Evolutionary conservation across 768 basidiomycete genomes (phyloP), one percentile per base, ranked within the genome.

Genomic region (Tulasnella sp.): DNA sequence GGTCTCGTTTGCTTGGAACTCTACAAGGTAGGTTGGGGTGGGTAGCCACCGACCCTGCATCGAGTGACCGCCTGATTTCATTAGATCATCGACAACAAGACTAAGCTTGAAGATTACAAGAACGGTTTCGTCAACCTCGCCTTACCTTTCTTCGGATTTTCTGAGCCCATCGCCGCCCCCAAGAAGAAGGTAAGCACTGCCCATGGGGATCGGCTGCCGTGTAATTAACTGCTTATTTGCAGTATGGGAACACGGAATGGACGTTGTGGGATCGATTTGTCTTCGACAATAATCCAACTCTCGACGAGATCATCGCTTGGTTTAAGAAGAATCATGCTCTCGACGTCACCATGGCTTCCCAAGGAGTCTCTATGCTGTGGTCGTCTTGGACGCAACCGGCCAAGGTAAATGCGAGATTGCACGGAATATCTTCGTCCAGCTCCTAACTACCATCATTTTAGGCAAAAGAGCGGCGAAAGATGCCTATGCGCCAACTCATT

Each of bases 71-170:
- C 6, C 74, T 18, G n/a, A 46, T 0, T 67, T 37, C 44, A 18
- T 1, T 80, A 98, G 96, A 88, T 99, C 83, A 96, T 99, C 81
- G 98, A 98, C 83, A 92, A 92, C 79, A 99, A 99, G 89, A 91
- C 87, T 82, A 93, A 94, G 83, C 86, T 99, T 18, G 98, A 99
- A 81, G 89, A 92, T 71, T 99, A 94, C 89, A 98, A 98, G 89
- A 99, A 99, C 82, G 97, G 96, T 51, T 99, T 99, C 84, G 90
- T 99, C 82, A 99, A 99, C 85, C 88, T 99, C 75, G 98, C 98
- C 3, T 85, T 99, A 75, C 98, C 98, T 0, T 99, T 99, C 91
- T 99, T 99, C 83, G 98, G 95, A 37, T 99, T 99, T 88, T 98
- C 96, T 2, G 98, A 99, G 82, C 98, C 98, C 15, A 94, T 99